Conservation (phyloP, 2,329 filamentous ascomycete species). For the Clonostachys solani region DNA sequence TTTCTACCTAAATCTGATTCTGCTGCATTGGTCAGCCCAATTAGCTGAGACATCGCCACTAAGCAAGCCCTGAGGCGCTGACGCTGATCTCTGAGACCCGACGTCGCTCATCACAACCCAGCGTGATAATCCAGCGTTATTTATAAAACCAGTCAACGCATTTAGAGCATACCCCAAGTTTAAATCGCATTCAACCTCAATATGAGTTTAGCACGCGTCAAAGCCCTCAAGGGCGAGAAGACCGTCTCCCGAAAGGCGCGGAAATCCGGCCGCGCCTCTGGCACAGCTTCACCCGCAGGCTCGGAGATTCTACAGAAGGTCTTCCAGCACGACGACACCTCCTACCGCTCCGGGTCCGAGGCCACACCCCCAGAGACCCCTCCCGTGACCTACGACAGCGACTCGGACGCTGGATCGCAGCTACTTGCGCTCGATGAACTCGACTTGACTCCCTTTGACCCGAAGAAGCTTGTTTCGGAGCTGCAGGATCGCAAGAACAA, state of each 20-base stretch:
- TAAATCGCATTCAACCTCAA: background rate
- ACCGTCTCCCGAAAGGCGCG: slow-evolving; percentile 66
- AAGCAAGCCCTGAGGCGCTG: too few relatives aligned
- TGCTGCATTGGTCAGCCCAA: too few relatives aligned
- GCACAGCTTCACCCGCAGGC: slow-evolving; percentile 48
- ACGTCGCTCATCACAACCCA: too few relatives aligned
- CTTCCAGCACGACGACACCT: slow-evolving; percentile 32
- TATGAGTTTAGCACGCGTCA: slow-evolving; percentile 64
- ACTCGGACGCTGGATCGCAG: slow-evolving; percentile 9
- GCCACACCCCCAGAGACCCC: slow-evolving; percentile 3
- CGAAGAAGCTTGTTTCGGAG: slow-evolving; percentile 61
- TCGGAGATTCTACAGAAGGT: slow-evolving; percentile 25
- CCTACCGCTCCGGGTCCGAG: slow-evolving; percentile 1
- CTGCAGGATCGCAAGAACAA: slow-evolving; percentile 74
- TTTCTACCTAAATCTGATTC: too few relatives aligned
- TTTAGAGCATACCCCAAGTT: background rate
- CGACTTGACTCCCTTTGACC: slow-evolving; percentile 49
- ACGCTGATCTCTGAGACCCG: too few relatives aligned
- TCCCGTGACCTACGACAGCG: slow-evolving; percentile 21
- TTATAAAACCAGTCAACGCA: background rate
- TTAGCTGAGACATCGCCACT: too few relatives aligned
- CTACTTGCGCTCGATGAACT: slow-evolving; percentile 17
- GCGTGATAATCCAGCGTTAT: background rate
- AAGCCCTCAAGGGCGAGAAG: slow-evolving; percentile 67
- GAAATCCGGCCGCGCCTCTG: slow-evolving; percentile 54